phyloP scores from a whole-genome alignment of 1,284 basidiomycete genomes.

The Ceratorhiza oryzae-sativae region DNA sequence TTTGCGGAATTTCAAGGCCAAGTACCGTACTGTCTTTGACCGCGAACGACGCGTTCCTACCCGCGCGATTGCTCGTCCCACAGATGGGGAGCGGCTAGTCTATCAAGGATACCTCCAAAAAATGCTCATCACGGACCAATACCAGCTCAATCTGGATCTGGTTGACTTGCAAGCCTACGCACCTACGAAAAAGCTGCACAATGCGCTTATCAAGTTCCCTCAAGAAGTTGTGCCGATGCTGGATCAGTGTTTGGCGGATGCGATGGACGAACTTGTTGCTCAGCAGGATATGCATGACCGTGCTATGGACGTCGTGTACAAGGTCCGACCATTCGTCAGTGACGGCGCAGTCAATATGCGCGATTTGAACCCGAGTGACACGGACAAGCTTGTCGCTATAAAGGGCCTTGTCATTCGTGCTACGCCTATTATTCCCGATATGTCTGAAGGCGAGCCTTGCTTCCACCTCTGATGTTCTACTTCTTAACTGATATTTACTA shows the following conservation, averaged over 20 bases:
- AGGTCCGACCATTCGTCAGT: constrained; percentile 89
- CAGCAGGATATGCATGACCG: constrained; percentile 77
- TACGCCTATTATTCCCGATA: constrained; percentile 97
- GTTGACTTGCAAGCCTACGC: constrained; percentile 90
- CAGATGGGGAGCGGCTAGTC: constrained; percentile 71
- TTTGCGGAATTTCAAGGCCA: constrained; percentile 90
- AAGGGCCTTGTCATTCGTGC: constrained; percentile 98
- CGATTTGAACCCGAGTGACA: constrained; percentile 89
- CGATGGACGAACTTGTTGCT: constrained; percentile 83
- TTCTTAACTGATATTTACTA: background rate
- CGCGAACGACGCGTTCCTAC: constrained; percentile 67
- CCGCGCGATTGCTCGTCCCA: constrained; percentile 63
- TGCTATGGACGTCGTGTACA: constrained; percentile 76
- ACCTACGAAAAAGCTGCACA: constrained; percentile 80
- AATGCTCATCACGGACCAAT: constrained; percentile 91
- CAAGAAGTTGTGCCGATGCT: constrained; percentile 97
- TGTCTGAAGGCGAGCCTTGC: constrained; percentile 69
- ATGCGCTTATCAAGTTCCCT: constrained; percentile 87
- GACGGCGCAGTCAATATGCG: constrained; percentile 84
- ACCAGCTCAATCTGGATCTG: constrained; percentile 91
- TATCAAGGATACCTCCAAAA: constrained; percentile 87
- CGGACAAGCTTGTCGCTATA: constrained; percentile 94
- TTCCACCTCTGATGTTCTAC: background rate
- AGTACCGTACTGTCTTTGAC: constrained; percentile 84
- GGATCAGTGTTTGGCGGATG: constrained; percentile 94